Percentiles rank a stretch among this genome's conserved stretches.
Evolutionary conservation across 2,329 filamentous ascomycete species (phyloP).

Genomic region (Orbilia brochopaga): DNA sequence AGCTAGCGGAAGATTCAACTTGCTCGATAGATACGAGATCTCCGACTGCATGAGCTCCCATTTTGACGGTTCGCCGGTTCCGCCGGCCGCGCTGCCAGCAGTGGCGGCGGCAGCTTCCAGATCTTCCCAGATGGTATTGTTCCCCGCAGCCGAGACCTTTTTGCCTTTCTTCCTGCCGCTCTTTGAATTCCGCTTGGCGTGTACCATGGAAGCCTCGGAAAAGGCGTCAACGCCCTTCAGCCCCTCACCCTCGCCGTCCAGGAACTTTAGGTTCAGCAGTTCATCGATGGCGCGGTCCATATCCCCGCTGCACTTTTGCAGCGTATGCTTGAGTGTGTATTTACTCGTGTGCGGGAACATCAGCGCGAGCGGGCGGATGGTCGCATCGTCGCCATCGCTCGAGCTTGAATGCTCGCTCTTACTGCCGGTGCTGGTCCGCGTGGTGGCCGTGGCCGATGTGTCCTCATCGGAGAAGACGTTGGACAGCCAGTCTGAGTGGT

Average conservation of each 20-base stretch:
- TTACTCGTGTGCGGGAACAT: conserved; percentile 52
- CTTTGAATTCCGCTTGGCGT: conserved; percentile 11
- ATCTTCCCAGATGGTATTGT: conserved; percentile 22
- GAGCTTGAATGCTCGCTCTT: conserved; percentile 49
- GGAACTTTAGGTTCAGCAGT: conserved; percentile 51
- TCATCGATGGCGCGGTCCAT: conserved; percentile 52
- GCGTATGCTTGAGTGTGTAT: conserved; percentile 50
- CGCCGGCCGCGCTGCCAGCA: neutral
- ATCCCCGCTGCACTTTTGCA: conserved; percentile 52
- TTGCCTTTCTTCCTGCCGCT: conserved; percentile 45
- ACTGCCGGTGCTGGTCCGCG: conserved; percentile 46
- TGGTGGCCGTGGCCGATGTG: conserved; percentile 51
- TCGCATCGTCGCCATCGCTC: conserved; percentile 33
- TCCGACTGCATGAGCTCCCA: conserved; percentile 53
- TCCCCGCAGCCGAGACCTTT: conserved; percentile 28
- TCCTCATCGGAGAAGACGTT: conserved; percentile 51
- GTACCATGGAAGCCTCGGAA: conserved; percentile 45
- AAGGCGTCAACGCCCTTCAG: conserved; percentile 53
- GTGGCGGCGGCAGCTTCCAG: conserved; percentile 17
- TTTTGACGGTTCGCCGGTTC: conserved; percentile 21
- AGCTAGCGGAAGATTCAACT: conserved; percentile 48
- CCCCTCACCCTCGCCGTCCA: conserved; percentile 51
- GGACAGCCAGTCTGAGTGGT: conserved; percentile 48
- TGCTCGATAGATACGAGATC: conserved; percentile 51
- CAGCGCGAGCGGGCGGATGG: conserved; percentile 26